Evolutionary conservation across 225 moss, liverwort and hornwort species (phyloP).

Genomic region (Rhytidiadelphus loreus): DNA sequence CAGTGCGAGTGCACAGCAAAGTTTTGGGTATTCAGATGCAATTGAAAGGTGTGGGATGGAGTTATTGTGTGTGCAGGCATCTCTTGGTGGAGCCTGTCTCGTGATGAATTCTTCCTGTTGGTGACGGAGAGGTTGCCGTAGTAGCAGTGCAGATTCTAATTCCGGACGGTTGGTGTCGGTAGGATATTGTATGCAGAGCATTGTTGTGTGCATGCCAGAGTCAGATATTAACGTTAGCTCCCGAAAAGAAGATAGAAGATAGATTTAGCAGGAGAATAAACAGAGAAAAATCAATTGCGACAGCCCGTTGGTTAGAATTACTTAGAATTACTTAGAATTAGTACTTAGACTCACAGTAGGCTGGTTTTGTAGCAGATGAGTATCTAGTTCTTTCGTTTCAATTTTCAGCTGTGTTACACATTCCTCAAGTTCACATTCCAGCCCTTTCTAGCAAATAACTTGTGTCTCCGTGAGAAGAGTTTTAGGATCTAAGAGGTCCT

Average conservation of each 20-base stretch:
- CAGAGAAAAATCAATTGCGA: not conserved
- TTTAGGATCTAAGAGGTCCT: not conserved
- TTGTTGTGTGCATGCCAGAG: not conserved
- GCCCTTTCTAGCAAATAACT: not conserved
- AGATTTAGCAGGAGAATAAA: not conserved
- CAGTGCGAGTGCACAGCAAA: not conserved
- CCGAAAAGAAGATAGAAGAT: not conserved
- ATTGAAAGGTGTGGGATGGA: not conserved
- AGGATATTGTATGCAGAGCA: not conserved
- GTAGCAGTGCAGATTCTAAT: not conserved
- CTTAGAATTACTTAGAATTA: too few relatives aligned
- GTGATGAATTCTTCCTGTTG: not conserved
- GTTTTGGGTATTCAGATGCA: not conserved
- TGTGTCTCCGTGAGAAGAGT: too few relatives aligned
- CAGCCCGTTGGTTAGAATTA: not conserved
- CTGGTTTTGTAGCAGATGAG: not conserved
- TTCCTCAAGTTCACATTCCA: not conserved
- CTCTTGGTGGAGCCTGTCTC: not conserved
- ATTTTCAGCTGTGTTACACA: not conserved
- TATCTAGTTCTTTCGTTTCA: not conserved
- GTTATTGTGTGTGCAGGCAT: not conserved
- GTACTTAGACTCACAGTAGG: not conserved
- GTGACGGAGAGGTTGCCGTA: not conserved
- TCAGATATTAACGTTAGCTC: not conserved
- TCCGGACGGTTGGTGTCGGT: not conserved